phyloP scores from a whole-genome alignment of 2,329 filamentous ascomycete genomes.

The Biscogniauxia mediterranea region DNA sequence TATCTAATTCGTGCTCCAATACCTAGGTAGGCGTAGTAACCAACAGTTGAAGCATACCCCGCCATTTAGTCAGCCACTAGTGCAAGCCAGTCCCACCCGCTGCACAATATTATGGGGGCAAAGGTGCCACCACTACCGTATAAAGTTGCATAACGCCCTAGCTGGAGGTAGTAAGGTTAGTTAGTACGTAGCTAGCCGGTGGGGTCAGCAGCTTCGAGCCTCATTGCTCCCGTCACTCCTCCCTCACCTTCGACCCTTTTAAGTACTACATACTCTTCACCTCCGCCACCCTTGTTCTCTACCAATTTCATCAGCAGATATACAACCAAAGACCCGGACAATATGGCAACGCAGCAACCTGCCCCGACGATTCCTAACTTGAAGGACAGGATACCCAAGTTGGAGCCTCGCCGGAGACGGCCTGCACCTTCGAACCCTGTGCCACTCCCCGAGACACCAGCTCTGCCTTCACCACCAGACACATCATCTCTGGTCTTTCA shows the following conservation, averaged over 20 bases:
- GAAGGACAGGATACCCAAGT: conserved; percentile 61
- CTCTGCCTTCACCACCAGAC: conserved; percentile 66
- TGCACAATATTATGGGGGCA: not conserved
- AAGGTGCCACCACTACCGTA: not conserved
- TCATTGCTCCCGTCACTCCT: not conserved
- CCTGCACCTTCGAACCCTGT: conserved; percentile 50
- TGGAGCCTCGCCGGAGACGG: conserved; percentile 62
- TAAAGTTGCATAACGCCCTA: not conserved
- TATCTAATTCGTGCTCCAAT: conserved; percentile 3
- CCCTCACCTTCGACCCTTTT: not conserved
- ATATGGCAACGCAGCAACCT: conserved; percentile 24
- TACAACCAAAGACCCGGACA: not conserved
- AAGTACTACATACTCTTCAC: not conserved
- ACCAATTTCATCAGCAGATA: not conserved
- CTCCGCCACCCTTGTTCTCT: not conserved
- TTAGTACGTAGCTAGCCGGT: not conserved
- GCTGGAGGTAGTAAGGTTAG: too few species aligned
- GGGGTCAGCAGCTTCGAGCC: not conserved
- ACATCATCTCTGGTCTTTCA: conserved; percentile 60
- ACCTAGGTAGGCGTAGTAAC: not conserved
- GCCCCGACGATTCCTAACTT: conserved; percentile 43
- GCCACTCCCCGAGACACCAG: conserved; percentile 73
- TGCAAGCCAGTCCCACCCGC: not conserved
- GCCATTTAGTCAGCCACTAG: not conserved
- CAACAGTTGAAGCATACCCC: not conserved